These are phyloP conservation scores for Parietaria judaica DNA, from an alignment of 306 rosid genomes.

Conservation along the genomic window DNA sequence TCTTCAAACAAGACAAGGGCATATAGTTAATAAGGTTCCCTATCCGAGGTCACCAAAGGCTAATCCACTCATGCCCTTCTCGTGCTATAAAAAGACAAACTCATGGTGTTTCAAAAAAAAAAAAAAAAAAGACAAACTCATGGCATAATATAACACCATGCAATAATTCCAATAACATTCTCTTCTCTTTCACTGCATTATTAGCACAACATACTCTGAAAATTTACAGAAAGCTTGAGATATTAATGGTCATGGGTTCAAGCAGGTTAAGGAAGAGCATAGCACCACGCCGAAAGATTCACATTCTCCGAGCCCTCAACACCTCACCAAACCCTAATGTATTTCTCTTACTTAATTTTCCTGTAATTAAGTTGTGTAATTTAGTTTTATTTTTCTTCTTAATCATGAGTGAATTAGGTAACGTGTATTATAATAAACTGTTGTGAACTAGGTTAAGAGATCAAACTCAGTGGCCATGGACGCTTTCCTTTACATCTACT, in stretches of 20 bases:
- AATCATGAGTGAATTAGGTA: too few relatives aligned
- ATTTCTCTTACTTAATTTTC: neutral
- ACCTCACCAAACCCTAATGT: constrained; percentile 19
- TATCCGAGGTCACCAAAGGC: constrained; percentile 16
- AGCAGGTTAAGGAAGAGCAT: constrained; percentile 38
- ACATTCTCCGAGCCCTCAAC: constrained; percentile 36
- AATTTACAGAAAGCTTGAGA: constrained; percentile 14
- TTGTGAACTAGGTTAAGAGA: constrained; percentile 14
- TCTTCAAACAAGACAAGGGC: constrained; percentile 32
- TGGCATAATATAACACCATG: neutral
- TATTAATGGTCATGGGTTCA: constrained; percentile 35
- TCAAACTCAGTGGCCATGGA: constrained; percentile 7
- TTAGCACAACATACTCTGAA: neutral
- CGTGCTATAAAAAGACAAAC: constrained; percentile 44
- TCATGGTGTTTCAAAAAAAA: too few relatives aligned
- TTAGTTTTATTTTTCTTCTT: neutral
- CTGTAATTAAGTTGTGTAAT: neutral
- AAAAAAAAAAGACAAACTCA: constrained; percentile 31
- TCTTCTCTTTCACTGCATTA: neutral
- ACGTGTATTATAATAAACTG: neutral
- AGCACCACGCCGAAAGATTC: constrained; percentile 53
- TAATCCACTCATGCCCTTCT: constrained; percentile 23
- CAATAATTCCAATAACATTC: neutral
- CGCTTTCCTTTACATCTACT: constrained; percentile 16
- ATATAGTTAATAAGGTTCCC: constrained; percentile 14